These are phyloP conservation scores for Colletotrichum sublineola DNA, from an alignment of 2,329 filamentous ascomycete species.

Conservation along the genomic window DNA sequence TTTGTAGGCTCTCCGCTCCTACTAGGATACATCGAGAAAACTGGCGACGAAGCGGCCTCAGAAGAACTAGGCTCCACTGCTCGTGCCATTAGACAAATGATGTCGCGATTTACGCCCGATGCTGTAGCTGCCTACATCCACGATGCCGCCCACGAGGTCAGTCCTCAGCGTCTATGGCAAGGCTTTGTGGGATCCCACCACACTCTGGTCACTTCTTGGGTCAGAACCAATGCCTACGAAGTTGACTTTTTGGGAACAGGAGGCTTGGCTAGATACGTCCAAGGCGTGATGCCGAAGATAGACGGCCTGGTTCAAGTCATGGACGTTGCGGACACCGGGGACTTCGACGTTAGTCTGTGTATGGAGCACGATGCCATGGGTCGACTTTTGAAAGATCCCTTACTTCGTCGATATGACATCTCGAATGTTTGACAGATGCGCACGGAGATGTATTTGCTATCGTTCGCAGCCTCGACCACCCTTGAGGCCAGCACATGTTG, in stretches of 20 bases:
- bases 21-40: slow-evolving; percentile 51
- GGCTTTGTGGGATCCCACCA: slow-evolving; percentile 59
- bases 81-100: slow-evolving; percentile 50
- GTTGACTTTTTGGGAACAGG: slow-evolving; percentile 54
- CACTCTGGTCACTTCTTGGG: slow-evolving; percentile 60
- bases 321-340: slow-evolving; percentile 51
- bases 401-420: slow-evolving; percentile 32
- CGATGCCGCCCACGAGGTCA: slow-evolving; percentile 57
- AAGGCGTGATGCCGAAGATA: slow-evolving; percentile 56
- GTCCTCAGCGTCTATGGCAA: slow-evolving; percentile 63
- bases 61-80: slow-evolving; percentile 45
- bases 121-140: slow-evolving; percentile 57
- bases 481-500: neutral
- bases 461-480: rapidly evolving
- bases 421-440: neutral
- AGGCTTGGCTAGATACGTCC: slow-evolving; percentile 52
- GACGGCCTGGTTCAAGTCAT: slow-evolving; percentile 60
- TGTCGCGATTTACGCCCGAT: slow-evolving; percentile 54
- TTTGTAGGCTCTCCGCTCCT: slow-evolving; percentile 62
- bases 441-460: too few species aligned
- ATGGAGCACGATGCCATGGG: slow-evolving; percentile 49
- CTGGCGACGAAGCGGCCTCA: neutral
- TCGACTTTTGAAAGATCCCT: slow-evolving; percentile 47
- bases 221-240: slow-evolving; percentile 53
- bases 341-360: slow-evolving; percentile 52